Conservation (phyloP, 257 asterid species). For the Nicotiana benthamiana region DNA sequence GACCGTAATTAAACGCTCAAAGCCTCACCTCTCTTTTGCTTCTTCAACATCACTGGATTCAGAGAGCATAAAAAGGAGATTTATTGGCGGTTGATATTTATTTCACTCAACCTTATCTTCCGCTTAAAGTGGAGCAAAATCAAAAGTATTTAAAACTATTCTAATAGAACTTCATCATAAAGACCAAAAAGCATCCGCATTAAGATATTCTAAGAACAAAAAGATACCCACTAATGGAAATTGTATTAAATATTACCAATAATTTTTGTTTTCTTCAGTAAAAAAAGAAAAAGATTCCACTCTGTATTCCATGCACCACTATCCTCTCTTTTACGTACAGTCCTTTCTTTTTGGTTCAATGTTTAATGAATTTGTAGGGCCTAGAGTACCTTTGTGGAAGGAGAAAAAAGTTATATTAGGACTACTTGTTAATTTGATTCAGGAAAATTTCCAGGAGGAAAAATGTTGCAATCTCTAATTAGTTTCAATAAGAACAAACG, state of each 20-base stretch:
- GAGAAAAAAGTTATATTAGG: background rate
- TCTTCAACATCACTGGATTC: background rate
- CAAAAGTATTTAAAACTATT: background rate
- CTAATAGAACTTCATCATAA: background rate
- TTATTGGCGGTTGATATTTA: background rate
- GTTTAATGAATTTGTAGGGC: background rate
- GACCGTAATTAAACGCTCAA: background rate
- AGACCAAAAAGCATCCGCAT: background rate
- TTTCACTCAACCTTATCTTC: background rate
- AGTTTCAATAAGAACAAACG: too few relatives aligned
- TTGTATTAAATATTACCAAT: background rate
- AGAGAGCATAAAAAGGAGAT: background rate
- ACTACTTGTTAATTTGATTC: background rate
- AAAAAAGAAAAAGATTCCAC: background rate
- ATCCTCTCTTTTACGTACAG: background rate
- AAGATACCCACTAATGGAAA: background rate
- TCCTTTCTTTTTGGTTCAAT: background rate
- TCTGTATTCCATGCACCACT: background rate
- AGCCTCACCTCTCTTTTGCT: background rate
- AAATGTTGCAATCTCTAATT: background rate
- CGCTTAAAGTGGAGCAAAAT: background rate
- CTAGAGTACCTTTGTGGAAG: background rate
- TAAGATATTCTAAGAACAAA: background rate
- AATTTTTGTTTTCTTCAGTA: background rate
- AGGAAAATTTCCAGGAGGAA: background rate